phyloP scores from a whole-genome alignment of 495 filamentous ascomycete genomes.

The Aspergillus panamensis region DNA sequence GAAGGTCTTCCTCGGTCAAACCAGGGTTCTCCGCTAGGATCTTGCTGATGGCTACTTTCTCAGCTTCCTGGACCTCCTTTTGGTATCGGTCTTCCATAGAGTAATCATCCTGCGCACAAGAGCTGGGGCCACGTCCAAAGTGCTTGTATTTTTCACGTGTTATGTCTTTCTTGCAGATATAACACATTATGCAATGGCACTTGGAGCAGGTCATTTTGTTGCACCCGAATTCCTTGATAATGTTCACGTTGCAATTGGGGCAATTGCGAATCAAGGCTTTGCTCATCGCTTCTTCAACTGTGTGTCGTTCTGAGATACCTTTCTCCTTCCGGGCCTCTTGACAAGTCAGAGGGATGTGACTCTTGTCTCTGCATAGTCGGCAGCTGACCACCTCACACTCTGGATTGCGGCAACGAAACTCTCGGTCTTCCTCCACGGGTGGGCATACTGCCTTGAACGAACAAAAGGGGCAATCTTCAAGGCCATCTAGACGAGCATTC shows the following conservation, averaged over 20 bases:
- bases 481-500: constrained; percentile 60
- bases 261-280: constrained; percentile 65
- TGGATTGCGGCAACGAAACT: constrained; percentile 68
- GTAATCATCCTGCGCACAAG: constrained; percentile 61
- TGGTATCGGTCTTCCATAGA: constrained; percentile 54
- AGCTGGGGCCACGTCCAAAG: constrained; percentile 40
- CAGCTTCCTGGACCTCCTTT: constrained; percentile 63
- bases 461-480: constrained; percentile 77
- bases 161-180: constrained; percentile 61
- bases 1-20: constrained; percentile 22
- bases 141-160: constrained; percentile 24
- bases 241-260: constrained; percentile 57
- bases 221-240: constrained; percentile 73
- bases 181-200: constrained; percentile 61
- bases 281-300: constrained; percentile 81
- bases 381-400: constrained; percentile 67
- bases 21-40: constrained; percentile 23
- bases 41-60: constrained; percentile 50
- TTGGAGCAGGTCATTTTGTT: constrained; percentile 75
- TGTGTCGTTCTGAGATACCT: constrained; percentile 56
- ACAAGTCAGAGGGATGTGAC: constrained; percentile 73
- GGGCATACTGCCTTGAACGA: constrained; percentile 69
- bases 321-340: constrained; percentile 62
- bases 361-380: constrained; percentile 65
- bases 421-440: constrained; percentile 65